phyloP scores from a whole-genome alignment of 2,329 filamentous ascomycete species.

The Pseudocercospora crystallina region DNA sequence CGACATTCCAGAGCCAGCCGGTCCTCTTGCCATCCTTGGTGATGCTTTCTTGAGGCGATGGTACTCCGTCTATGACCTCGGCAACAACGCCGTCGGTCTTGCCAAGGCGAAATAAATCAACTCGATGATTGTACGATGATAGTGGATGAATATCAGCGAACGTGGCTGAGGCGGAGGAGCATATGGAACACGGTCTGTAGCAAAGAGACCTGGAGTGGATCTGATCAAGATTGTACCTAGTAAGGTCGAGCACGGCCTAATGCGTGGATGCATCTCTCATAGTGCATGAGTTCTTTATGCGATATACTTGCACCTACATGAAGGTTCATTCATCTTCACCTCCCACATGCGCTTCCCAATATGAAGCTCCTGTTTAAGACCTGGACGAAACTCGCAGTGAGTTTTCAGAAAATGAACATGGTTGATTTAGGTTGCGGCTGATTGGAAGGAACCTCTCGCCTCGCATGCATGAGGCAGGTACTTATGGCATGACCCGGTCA shows the following conservation, averaged over 20 bases:
- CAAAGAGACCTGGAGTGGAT: not conserved
- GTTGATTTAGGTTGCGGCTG: too few species aligned
- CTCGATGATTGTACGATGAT: constrained; percentile 6
- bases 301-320: not conserved
- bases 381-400: too few species aligned
- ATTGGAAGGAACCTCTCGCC: too few species aligned
- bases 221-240: constrained; percentile 16
- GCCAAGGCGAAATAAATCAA: constrained; percentile 70
- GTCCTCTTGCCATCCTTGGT: constrained; percentile 91
- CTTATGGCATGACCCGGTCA: too few species aligned
- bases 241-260: constrained; percentile 1
- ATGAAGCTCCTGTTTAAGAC: too few species aligned
- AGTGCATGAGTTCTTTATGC: constrained; percentile 14
- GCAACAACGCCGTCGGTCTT: constrained; percentile 82
- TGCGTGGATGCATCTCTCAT: constrained; percentile 14
- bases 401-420: too few species aligned
- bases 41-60: constrained; percentile 78
- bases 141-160: not conserved
- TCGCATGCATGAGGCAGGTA: too few species aligned
- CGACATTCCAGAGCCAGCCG: constrained; percentile 77
- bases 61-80: constrained; percentile 96
- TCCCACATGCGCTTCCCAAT: too few species aligned
- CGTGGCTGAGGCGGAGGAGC: constrained; percentile 10
- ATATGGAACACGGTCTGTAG: not conserved
- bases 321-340: too few species aligned